Evolutionary conservation across 1,284 basidiomycete species (phyloP).

Genomic region (Ceratobasidium sp.): DNA sequence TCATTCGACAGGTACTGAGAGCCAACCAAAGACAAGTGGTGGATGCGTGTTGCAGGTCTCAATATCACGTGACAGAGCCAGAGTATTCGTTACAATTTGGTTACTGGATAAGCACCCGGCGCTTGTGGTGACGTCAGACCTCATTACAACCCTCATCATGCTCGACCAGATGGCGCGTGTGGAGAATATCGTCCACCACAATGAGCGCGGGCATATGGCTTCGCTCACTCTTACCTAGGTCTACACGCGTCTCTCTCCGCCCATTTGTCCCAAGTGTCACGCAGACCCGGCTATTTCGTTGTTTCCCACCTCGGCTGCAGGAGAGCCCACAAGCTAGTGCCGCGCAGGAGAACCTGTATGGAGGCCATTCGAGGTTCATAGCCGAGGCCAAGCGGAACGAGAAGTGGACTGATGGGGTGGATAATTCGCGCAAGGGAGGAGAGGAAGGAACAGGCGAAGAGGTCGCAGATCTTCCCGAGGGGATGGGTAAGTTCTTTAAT

Average conservation of each 20-base stretch:
- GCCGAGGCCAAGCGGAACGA: slow-evolving; percentile 60
- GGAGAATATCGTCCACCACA: slow-evolving; percentile 8
- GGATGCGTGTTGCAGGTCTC: too few relatives aligned
- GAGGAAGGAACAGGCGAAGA: slow-evolving; percentile 36
- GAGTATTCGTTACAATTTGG: too few relatives aligned
- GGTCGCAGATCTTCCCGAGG: slow-evolving; percentile 31
- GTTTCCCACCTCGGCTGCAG: slow-evolving; percentile 12
- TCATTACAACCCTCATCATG: slow-evolving; percentile 28
- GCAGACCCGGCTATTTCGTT: slow-evolving; percentile 6
- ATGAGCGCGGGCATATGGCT: slow-evolving; percentile 27
- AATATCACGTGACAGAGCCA: too few relatives aligned
- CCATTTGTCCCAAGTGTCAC: background rate
- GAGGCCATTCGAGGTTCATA: slow-evolving; percentile 64
- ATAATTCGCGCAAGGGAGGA: slow-evolving; percentile 30
- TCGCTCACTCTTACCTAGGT: background rate
- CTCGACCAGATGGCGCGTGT: too few relatives aligned
- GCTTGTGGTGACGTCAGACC: slow-evolving; percentile 31
- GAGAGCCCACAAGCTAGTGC: background rate
- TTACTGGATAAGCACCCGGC: slow-evolving; percentile 3
- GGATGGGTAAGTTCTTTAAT: slow-evolving; percentile 22
- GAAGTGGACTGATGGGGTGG: slow-evolving; percentile 57
- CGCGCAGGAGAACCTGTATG: slow-evolving; percentile 57
- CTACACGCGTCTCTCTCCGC: background rate
- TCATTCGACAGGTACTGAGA: too few relatives aligned
- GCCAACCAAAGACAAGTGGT: too few relatives aligned